Base-by-base conservation (phyloP, 345 rosid species). In the Trapa incisa region DNA sequence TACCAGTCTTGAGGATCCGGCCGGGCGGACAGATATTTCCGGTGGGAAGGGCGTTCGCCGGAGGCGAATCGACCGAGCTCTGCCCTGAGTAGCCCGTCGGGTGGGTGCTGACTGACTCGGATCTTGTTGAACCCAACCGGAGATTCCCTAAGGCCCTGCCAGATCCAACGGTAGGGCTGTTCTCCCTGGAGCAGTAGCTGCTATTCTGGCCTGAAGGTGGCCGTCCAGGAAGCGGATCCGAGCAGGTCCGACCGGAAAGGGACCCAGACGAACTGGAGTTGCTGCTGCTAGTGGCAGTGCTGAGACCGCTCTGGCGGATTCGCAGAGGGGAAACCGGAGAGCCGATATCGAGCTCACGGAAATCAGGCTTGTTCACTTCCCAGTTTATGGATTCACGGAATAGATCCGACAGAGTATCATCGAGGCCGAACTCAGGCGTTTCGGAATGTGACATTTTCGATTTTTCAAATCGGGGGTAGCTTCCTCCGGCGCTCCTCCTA, bases 11-110 rank as follows among this genome's bases (percentile, higher is more conserved):
- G 17, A 83, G 70, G 29, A 89, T 82, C 71, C 73, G 82, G 22
- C 99, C 99, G 0, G 97, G 83, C 0, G 96, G 93, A 9, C 93
- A 84, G 36, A 94, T 85, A 67, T 94, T 94, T 0, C 99, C 99
- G 1, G 87, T 78, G 42, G 99, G 97, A 14, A 86, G 76, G 16
- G 84, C 87, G 64, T 82, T 85, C 56, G 62, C 35, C 2, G 86
- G 71, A 42, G 85, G 97, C 2, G 87, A 86, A 76, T 72, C 81
- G 32, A 75, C 83, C 0, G 79, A 56, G 80, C 80, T 79, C 69
- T 73, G 85, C 56, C 83, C 89, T 8, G 89, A 81, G 64, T 80
- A 82, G 39, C 76, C 60, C 42, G 78, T 52, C 45, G 82, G 79
- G 52, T 83, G 80, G 29, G 78, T 16, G 36, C 77, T 71, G 35